phyloP scores from a whole-genome alignment of 768 basidiomycete species.

The Tricholoma furcatifolium region DNA sequence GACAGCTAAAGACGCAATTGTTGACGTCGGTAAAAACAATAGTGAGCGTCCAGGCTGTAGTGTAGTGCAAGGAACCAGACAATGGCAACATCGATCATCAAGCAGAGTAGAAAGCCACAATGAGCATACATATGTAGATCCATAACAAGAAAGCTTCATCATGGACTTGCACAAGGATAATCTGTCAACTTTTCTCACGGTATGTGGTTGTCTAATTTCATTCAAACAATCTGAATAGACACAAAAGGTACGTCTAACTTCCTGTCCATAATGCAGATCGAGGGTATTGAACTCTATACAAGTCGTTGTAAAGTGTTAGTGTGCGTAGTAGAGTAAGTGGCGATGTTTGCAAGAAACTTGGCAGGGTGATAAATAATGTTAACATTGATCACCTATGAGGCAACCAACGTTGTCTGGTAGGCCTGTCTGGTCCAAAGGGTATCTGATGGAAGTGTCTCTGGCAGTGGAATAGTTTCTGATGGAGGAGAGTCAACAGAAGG shows the following conservation, averaged over 20 bases:
- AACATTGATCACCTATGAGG: constrained; percentile 9
- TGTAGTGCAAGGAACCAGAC: too few relatives aligned
- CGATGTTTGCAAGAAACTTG: constrained; percentile 9
- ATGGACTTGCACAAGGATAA: too few relatives aligned
- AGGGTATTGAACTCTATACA: constrained; percentile 15
- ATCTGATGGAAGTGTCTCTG: constrained; percentile 15
- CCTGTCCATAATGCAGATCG: constrained; percentile 2
- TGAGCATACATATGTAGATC: too few relatives aligned
- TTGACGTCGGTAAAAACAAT: too few relatives aligned
- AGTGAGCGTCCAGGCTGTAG: too few relatives aligned
- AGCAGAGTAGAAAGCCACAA: too few relatives aligned
- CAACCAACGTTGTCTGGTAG: constrained; percentile 11
- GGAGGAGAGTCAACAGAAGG: constrained; percentile 42
- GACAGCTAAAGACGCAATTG: too few relatives aligned
- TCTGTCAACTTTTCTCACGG: too few relatives aligned
- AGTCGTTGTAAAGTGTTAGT: constrained; percentile 11
- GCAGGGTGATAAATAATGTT: constrained; percentile 6
- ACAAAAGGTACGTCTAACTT: background rate
- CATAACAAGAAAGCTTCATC: too few relatives aligned
- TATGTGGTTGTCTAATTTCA: background rate
- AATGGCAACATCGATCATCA: too few relatives aligned
- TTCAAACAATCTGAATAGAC: background rate
- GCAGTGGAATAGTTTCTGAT: constrained; percentile 18
- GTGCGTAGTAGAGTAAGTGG: constrained; percentile 12
- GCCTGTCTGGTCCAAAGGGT: constrained; percentile 14